phyloP scores from a whole-genome alignment of 2,329 filamentous ascomycete genomes.

The Annulohypoxylon truncatum region DNA sequence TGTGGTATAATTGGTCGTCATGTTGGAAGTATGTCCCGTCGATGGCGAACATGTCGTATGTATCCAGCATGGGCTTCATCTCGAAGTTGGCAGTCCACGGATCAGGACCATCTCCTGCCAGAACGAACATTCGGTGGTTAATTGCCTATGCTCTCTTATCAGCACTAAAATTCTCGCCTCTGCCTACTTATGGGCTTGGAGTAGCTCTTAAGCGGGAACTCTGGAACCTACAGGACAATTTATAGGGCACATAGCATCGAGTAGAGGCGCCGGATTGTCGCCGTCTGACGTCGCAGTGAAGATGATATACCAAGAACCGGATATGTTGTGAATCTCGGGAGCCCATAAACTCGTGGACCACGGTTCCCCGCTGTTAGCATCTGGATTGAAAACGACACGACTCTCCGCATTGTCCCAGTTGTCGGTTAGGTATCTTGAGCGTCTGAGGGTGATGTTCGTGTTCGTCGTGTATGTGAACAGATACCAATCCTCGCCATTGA shows the following conservation, averaged over 20 bases:
- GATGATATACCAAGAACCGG: conserved; percentile 50
- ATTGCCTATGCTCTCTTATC: conserved; percentile 41
- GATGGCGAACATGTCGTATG: conserved; percentile 53
- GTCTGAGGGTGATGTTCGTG: conserved; percentile 54
- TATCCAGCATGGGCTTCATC: conserved; percentile 51
- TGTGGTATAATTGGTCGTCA: conserved; percentile 50
- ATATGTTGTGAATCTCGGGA: conserved; percentile 52
- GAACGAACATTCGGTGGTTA: conserved; percentile 54
- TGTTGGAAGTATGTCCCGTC: conserved; percentile 52
- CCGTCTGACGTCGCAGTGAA: conserved; percentile 52
- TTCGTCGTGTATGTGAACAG: conserved; percentile 56
- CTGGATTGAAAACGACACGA: conserved; percentile 52
- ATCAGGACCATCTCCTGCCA: conserved; percentile 48
- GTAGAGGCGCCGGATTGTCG: conserved; percentile 50
- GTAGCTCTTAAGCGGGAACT: background rate
- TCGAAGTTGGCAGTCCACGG: conserved; percentile 51
- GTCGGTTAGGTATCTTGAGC: conserved; percentile 53
- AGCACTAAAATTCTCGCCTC: background rate
- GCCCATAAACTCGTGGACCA: conserved; percentile 54
- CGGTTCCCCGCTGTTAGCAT: conserved; percentile 47
- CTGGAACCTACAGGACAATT: conserved; percentile 49
- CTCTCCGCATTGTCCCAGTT: conserved; percentile 56
- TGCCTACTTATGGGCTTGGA: background rate
- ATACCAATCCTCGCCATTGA: conserved; percentile 53
- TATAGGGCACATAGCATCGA: conserved; percentile 51